Base-by-base conservation (phyloP, 148 eudicot genomes). In the Polygonum maritimum region DNA sequence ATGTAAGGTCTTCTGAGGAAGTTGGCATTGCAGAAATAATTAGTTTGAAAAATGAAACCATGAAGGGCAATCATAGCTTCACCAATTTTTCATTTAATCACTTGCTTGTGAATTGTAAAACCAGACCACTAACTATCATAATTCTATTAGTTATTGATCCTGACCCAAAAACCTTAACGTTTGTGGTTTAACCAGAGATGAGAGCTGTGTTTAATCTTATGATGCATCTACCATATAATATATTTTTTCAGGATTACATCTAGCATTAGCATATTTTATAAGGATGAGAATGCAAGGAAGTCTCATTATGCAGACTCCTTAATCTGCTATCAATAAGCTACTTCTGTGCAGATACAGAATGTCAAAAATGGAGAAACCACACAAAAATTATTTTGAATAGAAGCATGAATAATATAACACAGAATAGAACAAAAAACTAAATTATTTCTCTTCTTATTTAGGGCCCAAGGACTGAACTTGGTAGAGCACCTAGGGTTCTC, bases 1-100 rank as follows among this genome's bases (percentile, higher is more conserved):
- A 75, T 75, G 71, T 63, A 44, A 69, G 67, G n/a, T 40, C 75
- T 62, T 73, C 26, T 79, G 60, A 74, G 57, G 51, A 41, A 13
- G 33, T 67, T 31, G 71, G 31, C 18, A 31, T 67, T 40, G 8
- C 69, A 26, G 1, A 7, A 62, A 54, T 8, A 18, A 18, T 18
- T 19, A 51, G 5, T 16, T 51, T 51, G 7, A 16, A 14, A 14
- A 6, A 16, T 8, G 57, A 51, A 31, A 13, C 38, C 21, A 54
- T 26, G 38, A 62, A 62, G 16, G 38, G 10, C 2, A 7, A 6
- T 44, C 47, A 44, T 44, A 44, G 6, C 9, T 44, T 44, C 2
- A 44, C 8, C 47, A 6, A 44, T 6, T 44, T 22, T 58, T 19
- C 65, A 21, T 26, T 51, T 49, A 57, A 58, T 58, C 65, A 58